phyloP scores from a whole-genome alignment of 257 asterid genomes.

The Solanum sejunctum region DNA sequence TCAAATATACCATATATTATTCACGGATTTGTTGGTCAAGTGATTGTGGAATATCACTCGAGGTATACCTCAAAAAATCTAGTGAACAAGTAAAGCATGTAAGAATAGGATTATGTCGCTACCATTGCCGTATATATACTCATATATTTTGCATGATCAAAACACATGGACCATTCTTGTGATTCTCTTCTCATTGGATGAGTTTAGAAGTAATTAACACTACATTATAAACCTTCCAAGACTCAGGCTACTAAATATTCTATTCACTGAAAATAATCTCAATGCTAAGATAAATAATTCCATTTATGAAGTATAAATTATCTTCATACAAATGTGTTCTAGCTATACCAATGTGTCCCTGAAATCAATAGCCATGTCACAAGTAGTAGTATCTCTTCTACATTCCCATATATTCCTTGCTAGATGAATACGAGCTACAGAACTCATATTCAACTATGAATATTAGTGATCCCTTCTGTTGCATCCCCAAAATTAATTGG shows the following conservation, averaged over 20 bases:
- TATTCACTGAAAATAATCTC: slow-evolving; percentile 40
- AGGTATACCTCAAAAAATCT: no score
- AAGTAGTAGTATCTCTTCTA: slow-evolving; percentile 53
- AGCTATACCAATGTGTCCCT: slow-evolving; percentile 39
- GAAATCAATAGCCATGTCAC: slow-evolving; percentile 72
- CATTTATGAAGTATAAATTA: slow-evolving; percentile 53
- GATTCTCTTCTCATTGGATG: no score
- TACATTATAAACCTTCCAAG: not conserved
- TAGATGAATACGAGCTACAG: slow-evolving; percentile 37
- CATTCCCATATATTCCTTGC: slow-evolving; percentile 44
- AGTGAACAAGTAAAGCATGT: no score
- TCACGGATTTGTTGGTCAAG: no score
- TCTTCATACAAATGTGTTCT: slow-evolving; percentile 50
- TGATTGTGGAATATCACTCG: no score
- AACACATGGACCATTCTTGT: no score
- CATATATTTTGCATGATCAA: no score
- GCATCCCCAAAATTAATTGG: slow-evolving; percentile 75
- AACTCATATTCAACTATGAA: slow-evolving; percentile 65
- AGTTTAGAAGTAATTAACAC: not conserved
- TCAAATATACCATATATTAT: no score
- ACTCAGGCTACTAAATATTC: not conserved
- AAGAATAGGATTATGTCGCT: no score
- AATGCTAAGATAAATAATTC: slow-evolving; percentile 59
- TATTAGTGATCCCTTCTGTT: slow-evolving; percentile 48
- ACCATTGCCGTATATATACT: no score